Conservation (phyloP, 176 grass and related monocot genomes). For the Thinopyrum elongatum region DNA sequence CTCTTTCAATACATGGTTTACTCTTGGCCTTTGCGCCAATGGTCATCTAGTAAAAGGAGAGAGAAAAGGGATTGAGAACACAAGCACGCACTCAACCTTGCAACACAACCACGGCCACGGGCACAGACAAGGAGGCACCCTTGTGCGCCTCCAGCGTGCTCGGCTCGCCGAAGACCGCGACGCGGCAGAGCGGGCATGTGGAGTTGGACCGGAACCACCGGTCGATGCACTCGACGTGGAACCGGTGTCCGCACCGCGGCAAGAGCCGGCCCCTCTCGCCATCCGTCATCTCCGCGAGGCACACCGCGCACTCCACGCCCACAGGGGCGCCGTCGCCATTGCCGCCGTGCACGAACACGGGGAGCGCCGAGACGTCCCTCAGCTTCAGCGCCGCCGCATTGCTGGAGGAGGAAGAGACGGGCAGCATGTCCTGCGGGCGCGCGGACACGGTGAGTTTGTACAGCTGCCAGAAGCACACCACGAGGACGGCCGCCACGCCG, state of each 20-base stretch:
- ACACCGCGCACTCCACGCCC: slow-evolving; percentile 56
- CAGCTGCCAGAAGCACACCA: slow-evolving; percentile 23
- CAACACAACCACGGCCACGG: too few relatives aligned
- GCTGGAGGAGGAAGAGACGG: not conserved
- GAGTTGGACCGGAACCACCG: slow-evolving; percentile 38
- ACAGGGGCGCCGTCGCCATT: not conserved
- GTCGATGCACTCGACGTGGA: slow-evolving; percentile 65
- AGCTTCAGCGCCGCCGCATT: not conserved
- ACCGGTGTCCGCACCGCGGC: slow-evolving; percentile 55
- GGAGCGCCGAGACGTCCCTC: slow-evolving; percentile 33
- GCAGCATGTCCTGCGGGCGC: slow-evolving; percentile 43
- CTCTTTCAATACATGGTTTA: too few relatives aligned
- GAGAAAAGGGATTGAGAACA: too few relatives aligned
- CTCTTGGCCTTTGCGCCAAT: too few relatives aligned
- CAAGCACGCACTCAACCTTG: too few relatives aligned
- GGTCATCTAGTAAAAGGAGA: not conserved
- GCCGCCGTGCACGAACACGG: slow-evolving; percentile 33
- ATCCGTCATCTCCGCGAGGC: slow-evolving; percentile 43
- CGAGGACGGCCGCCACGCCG: slow-evolving; percentile 6
- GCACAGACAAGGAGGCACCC: not conserved
- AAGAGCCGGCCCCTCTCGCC: slow-evolving; percentile 45
- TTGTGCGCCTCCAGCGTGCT: not conserved
- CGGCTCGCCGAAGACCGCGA: not conserved
- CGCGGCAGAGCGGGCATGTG: too few relatives aligned
- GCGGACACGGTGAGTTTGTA: slow-evolving; percentile 46